phyloP scores from a whole-genome alignment of 2,329 filamentous ascomycete species.

The Ophiognomonia clavigignenti-juglandacearum region DNA sequence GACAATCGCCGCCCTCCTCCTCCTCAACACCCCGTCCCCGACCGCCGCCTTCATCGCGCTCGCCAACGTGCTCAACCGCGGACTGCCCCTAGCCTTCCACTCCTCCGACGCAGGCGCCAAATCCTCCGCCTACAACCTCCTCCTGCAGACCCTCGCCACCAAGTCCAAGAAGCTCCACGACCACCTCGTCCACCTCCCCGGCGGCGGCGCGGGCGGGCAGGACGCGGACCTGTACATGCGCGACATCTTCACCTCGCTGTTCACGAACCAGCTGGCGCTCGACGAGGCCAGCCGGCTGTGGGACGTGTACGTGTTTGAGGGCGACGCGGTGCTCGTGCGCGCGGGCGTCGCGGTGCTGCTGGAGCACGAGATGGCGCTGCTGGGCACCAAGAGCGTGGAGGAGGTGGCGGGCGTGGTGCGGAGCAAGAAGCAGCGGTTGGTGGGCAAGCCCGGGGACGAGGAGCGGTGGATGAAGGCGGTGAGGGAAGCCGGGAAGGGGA shows the following conservation, averaged over 20 bases:
- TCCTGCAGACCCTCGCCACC: constrained; percentile 59
- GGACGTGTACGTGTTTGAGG: constrained; percentile 82
- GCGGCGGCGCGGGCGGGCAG: constrained; percentile 42
- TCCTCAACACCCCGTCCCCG: constrained; percentile 64
- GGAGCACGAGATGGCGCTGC: constrained; percentile 45
- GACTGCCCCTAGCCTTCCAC: constrained; percentile 71
- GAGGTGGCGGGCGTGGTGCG: constrained; percentile 39
- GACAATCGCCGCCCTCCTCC: constrained; percentile 68
- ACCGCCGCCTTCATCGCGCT: constrained; percentile 65
- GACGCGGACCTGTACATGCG: constrained; percentile 52
- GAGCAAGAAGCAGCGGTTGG: constrained; percentile 28
- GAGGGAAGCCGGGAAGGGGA: constrained; percentile 32
- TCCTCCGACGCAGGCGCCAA: constrained; percentile 66
- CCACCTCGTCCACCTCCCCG: constrained; percentile 53
- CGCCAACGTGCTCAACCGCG: constrained; percentile 73
- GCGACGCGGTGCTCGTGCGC: constrained; percentile 65
- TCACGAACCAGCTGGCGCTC: constrained; percentile 58
- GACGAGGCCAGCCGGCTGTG: constrained; percentile 70
- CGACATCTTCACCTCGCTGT: constrained; percentile 58
- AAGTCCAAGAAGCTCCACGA: constrained; percentile 61
- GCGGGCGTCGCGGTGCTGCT: constrained; percentile 65
- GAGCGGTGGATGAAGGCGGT: constrained; percentile 40
- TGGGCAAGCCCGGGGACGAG: constrained; percentile 41
- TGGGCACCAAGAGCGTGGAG: constrained; percentile 38
- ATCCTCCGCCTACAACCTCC: constrained; percentile 62